Base-by-base conservation (phyloP, 2,329 filamentous ascomycete species). In the Claviceps maximensis region DNA sequence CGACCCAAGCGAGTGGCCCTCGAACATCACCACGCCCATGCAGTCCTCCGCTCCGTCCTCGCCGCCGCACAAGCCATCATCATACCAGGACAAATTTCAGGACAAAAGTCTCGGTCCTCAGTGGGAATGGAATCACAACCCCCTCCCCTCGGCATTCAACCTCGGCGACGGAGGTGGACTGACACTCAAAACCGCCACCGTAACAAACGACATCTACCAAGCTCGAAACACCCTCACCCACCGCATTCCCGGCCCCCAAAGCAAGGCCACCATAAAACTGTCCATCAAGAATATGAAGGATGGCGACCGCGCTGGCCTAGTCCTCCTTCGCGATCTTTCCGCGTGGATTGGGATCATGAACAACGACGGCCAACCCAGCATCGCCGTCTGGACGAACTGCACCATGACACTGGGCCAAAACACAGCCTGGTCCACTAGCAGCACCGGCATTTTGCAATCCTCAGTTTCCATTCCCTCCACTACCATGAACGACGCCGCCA, bases 61-160 rank as follows among this genome's bases (percentile, higher is more conserved):
- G 45, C 8, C 17, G 6, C 13, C n/a, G 10, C 13, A 38, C 17
- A 6, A 10, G 25, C 25, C 44, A 9, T 15, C 47, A 1, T 25
- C 5, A 9, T 49, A 10, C 15, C 31, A 21, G 8, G 47, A 49
- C 21, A n/a, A 9, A 2, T 49, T 49, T 2, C 29, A 25, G 21
- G 15, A 4, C 31, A 17, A 13, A 13, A 38, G 13, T 21, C 31
- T 49, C 4, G 31, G 31, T 10, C 47, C 21, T 9, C 6, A 25
- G n/a, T 49, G 47, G 47, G 47, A 49, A n/a, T 49, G 31, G 47
- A 49, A 49, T 31, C 47, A 49, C 47, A 49, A 49, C 47, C 31
- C 47, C 12, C 13, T 49, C 19, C 9, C 15, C 12, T 49, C 47
- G 33, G 47, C 47, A 10, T 49, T 49, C 15, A 38, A 19, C 47